phyloP scores from a whole-genome alignment of 441 rosid species.

The Populus trichocarpa region DNA sequence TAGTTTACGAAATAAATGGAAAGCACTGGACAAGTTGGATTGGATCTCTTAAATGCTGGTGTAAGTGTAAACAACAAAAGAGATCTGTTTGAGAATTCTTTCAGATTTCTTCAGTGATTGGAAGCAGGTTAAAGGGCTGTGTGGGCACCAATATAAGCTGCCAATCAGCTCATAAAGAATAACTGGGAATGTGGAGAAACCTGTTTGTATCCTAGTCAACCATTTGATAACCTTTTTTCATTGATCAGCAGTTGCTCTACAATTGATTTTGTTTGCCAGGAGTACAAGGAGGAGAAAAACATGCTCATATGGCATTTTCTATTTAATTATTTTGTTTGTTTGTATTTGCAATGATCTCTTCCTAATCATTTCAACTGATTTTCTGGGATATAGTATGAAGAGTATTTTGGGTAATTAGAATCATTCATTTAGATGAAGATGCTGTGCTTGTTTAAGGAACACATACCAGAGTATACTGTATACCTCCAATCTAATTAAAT shows the following conservation, averaged over 20 bases:
- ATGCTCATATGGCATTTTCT: background rate
- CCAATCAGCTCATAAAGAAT: background rate
- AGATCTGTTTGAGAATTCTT: background rate
- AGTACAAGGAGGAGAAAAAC: background rate
- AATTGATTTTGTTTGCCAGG: background rate
- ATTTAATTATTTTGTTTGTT: background rate
- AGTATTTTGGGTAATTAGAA: background rate
- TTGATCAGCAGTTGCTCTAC: background rate
- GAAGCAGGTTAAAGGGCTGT: background rate
- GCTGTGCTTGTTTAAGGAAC: background rate
- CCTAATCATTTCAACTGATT: background rate
- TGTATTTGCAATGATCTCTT: background rate
- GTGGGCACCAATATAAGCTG: background rate
- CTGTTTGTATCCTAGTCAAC: background rate
- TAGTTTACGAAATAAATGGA: background rate
- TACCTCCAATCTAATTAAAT: constrained; percentile 1
- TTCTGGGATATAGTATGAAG: background rate
- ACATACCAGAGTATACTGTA: constrained; percentile 47
- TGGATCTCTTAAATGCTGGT: background rate
- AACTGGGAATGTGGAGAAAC: background rate
- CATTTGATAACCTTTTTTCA: background rate
- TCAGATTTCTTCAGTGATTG: background rate
- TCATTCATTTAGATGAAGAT: constrained; percentile 1
- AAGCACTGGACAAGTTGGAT: background rate
- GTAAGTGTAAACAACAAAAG: background rate